Base-by-base conservation (phyloP, 2,329 filamentous ascomycete genomes). In the Penicillium sp. region DNA sequence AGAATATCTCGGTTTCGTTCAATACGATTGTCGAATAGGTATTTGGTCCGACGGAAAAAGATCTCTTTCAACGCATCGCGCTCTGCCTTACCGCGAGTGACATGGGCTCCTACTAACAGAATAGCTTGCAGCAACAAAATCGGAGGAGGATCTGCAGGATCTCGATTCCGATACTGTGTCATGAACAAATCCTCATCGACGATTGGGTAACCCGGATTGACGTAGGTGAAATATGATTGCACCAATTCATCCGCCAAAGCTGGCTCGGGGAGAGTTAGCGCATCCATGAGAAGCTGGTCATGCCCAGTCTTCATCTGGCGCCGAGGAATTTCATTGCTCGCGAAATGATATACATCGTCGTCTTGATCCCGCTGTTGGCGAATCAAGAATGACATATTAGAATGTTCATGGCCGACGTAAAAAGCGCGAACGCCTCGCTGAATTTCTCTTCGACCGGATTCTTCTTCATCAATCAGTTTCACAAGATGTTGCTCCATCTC, bases 321-420 rank as follows among this genome's bases (percentile, higher is more conserved):
- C 59, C 66, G 77, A 48, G 71, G 75, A 52, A 77, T 79, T 68
- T 76, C 70, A 60, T 77, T 77, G 44, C 74, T 73, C 5, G 76
- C 73, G 59, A 77, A 78, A 61, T 79, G 76, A 54, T 76, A 75
- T 63, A 80, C 61, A 60, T 75, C 70, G 44, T 75, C 73, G 56
- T 76, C 73, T 55, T 70, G 70, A 35, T 75, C 73, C 65, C 77
- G 68, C 57, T 80, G 78, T 58, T 83, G 81, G 13, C 80, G 79
- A 27, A 84, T 77, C 43, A 84, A 70, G 60, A 83, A 83, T 53
- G 82, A 82, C 62, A 84, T 75, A 57, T 84, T 84, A 33, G 82
- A 84, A 57, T 82, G 77, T 59, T 83, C 81, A 54, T 81, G 80
- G 7, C 82, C 82, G 45, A 84, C 81, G 62, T 82, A 84, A 55